Evolutionary conservation across 2,329 filamentous ascomycete genomes (phyloP).

Genomic region (Aureobasidium sp.): DNA sequence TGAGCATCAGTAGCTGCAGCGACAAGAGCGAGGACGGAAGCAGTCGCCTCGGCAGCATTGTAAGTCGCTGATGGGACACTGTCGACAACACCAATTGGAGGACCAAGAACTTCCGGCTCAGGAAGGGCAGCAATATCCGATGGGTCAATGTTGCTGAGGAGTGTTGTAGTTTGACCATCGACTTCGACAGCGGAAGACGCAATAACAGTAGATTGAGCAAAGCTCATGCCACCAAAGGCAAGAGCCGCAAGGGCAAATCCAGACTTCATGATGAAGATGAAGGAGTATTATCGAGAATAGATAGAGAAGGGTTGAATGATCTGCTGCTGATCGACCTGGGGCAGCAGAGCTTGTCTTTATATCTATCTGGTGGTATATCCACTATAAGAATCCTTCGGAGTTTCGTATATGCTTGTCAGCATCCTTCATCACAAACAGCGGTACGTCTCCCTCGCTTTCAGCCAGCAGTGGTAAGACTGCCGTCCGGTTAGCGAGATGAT

Average conservation of each 20-base stretch:
- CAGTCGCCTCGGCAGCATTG: neutral
- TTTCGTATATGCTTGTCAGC: constrained; percentile 13
- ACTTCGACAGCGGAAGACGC: neutral
- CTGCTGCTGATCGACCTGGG: constrained; percentile 11
- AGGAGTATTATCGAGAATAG: neutral
- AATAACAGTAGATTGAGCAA: constrained; percentile 1
- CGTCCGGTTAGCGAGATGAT: constrained; percentile 2
- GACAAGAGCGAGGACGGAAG: constrained; percentile 8
- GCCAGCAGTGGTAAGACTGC: constrained; percentile 2
- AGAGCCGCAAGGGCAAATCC: constrained; percentile 18
- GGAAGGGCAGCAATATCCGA: constrained; percentile 15
- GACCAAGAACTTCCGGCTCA: constrained; percentile 3
- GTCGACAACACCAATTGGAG: constrained; percentile 9
- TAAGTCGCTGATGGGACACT: neutral
- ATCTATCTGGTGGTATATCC: neutral
- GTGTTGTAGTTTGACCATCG: constrained; percentile 7
- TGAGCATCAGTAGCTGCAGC: constrained; percentile 13
- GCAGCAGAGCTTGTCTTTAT: constrained; percentile 8
- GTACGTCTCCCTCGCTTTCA: constrained; percentile 12
- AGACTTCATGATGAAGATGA: constrained; percentile 1
- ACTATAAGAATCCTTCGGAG: neutral
- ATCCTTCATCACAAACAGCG: constrained; percentile 3
- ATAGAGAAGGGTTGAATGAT: neutral
- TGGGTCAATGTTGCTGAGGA: constrained; percentile 17
- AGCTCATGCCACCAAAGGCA: constrained; percentile 16